Conservation (phyloP, 2,329 filamentous ascomycete species). For the Shiraia bambusicola region DNA sequence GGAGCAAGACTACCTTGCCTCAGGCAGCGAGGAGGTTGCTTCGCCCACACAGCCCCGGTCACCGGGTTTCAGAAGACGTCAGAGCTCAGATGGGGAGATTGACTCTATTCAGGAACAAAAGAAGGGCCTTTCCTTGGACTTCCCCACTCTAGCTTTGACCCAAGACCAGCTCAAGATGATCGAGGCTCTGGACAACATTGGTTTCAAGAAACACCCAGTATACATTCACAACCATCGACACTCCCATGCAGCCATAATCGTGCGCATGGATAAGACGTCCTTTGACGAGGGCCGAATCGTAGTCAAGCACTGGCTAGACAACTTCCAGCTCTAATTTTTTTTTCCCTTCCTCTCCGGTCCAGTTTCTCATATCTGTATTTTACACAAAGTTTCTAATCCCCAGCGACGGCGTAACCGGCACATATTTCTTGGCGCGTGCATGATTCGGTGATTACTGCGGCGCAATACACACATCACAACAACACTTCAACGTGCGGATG, state of each 20-base stretch:
- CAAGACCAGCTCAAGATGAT: constrained; percentile 85
- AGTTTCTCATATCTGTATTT: not conserved
- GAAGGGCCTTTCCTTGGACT: constrained; percentile 45
- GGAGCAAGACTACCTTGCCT: constrained; percentile 68
- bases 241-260: constrained; percentile 87
- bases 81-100: constrained; percentile 19
- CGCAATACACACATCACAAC: no score
- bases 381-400: constrained; percentile 3
- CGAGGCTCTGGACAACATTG: constrained; percentile 66
- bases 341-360: not conserved
- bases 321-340: constrained; percentile 58
- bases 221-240: constrained; percentile 75
- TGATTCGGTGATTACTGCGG: no score
- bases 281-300: constrained; percentile 79
- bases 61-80: constrained; percentile 11
- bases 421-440: not conserved
- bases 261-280: constrained; percentile 64
- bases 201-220: constrained; percentile 62
- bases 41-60: constrained; percentile 27
- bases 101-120: constrained; percentile 35
- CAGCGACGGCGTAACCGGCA: constrained; percentile 13
- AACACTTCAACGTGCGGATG: no score
- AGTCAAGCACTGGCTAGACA: constrained; percentile 75
- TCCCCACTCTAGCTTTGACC: constrained; percentile 75
- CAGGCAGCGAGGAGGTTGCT: constrained; percentile 50